A percentile compares a stretch with the other conserved stretches of the same genome.
Conservation (phyloP, 768 basidiomycete species). For the Symmetrospora coprosmae region DNA sequence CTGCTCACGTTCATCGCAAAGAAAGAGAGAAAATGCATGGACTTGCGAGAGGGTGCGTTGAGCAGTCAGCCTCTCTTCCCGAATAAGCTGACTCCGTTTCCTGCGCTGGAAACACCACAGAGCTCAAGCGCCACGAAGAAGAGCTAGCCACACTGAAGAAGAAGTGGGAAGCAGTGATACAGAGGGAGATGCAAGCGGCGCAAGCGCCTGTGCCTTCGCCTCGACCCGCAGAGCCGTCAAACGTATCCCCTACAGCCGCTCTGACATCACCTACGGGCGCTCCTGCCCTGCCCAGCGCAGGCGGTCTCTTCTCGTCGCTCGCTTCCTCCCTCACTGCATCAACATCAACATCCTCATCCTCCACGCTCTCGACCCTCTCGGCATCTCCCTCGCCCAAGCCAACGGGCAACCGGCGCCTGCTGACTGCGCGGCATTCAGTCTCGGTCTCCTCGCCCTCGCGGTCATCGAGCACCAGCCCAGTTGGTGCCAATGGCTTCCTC, state of each 20-base stretch:
- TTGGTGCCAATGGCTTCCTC: not conserved
- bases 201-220: not conserved
- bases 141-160: constrained; percentile 28
- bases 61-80: too few relatives aligned
- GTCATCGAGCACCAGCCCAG: too few relatives aligned
- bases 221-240: not conserved
- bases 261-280: not conserved
- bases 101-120: too few relatives aligned
- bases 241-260: not conserved
- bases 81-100: too few relatives aligned
- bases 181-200: not conserved
- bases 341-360: not conserved
- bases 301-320: constrained; percentile 14
- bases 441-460: not conserved
- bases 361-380: not conserved
- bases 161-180: constrained; percentile 31
- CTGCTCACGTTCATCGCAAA: constrained; percentile 32
- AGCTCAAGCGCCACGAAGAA: constrained; percentile 30
- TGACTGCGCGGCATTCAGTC: constrained; percentile 4
- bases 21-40: constrained; percentile 33
- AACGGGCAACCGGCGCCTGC: not conserved
- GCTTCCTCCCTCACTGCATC: not conserved
- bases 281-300: not conserved
- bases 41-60: constrained; percentile 32
- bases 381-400: constrained; percentile 7